These are phyloP conservation scores for Teunomyces aglyptinius DNA, from an alignment of 805 yeast species.

Conservation along the genomic window DNA sequence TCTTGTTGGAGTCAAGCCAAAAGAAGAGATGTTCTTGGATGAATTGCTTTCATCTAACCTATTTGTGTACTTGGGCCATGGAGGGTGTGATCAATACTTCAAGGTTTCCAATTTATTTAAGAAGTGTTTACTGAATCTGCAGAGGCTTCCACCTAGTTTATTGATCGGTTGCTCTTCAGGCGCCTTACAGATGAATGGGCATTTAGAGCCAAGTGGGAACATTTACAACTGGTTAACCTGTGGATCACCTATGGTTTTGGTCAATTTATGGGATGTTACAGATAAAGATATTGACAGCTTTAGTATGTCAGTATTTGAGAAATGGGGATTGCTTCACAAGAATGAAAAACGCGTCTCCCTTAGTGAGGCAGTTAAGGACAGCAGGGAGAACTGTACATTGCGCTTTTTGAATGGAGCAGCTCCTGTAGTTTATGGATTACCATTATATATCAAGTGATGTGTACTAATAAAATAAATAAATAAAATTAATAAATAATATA, in stretches of 20 bases:
- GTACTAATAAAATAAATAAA: neutral
- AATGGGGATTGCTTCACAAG: conserved; percentile 58
- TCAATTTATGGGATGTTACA: conserved; percentile 94
- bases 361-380: conserved; percentile 54
- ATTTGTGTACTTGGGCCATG: conserved; percentile 88
- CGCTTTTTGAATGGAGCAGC: conserved; percentile 87
- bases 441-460: conserved; percentile 34
- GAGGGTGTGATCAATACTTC: conserved; percentile 89
- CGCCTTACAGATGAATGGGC: conserved; percentile 52
- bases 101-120: conserved; percentile 48
- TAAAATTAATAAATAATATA: neutral
- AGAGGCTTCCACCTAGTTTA: conserved; percentile 56
- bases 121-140: conserved; percentile 26
- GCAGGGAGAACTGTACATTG: conserved; percentile 69
- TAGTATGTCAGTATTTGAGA: conserved; percentile 55
- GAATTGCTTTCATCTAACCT: conserved; percentile 43
- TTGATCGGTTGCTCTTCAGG: conserved; percentile 94
- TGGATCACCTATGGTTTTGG: conserved; percentile 80
- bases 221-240: conserved; percentile 72
- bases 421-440: conserved; percentile 87
- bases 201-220: conserved; percentile 73
- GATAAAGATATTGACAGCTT: conserved; percentile 91
- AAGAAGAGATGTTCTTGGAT: conserved; percentile 48
- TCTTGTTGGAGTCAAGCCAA: conserved; percentile 52
- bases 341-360: conserved; percentile 26